Evolutionary conservation across 257 asterid genomes (phyloP).

Genomic region (Striga asiatica): DNA sequence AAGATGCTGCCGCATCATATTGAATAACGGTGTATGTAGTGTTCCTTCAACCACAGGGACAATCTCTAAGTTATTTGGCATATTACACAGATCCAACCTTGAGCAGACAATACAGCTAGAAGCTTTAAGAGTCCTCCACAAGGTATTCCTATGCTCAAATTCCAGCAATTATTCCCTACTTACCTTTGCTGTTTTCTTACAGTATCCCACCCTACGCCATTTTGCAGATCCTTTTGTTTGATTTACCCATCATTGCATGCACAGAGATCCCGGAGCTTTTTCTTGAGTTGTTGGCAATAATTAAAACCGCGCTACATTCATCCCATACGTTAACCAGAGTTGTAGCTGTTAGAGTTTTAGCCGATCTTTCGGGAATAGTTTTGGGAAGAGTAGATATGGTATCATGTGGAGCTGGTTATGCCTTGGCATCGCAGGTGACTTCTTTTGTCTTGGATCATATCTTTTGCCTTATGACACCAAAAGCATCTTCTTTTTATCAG

Average conservation of each 20-base stretch:
- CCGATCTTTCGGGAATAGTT: constrained; percentile 44
- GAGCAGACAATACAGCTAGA: constrained; percentile 41
- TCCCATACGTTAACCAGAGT: constrained; percentile 37
- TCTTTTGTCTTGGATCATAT: constrained; percentile 38
- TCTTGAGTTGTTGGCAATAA: constrained; percentile 27
- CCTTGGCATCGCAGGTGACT: constrained; percentile 34
- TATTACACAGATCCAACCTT: constrained; percentile 32
- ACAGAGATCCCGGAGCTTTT: constrained; percentile 37
- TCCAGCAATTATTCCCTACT: constrained; percentile 15
- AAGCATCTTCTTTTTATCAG: constrained; percentile 18
- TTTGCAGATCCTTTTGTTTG: constrained; percentile 43
- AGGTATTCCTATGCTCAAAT: constrained; percentile 32
- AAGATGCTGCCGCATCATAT: constrained; percentile 40
- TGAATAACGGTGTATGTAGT: constrained; percentile 37
- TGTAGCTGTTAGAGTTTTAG: constrained; percentile 35
- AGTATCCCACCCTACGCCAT: constrained; percentile 13
- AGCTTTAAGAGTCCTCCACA: constrained; percentile 50
- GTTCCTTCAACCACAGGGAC: constrained; percentile 25
- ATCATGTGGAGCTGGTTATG: constrained; percentile 27
- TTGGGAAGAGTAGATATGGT: constrained; percentile 36
- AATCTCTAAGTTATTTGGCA: constrained; percentile 33
- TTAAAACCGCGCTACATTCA: constrained; percentile 28
- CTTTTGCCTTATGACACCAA: constrained; percentile 26
- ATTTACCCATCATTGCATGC: constrained; percentile 31
- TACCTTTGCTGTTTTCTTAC: background rate